phyloP scores from a whole-genome alignment of 352 stramenopile species.

The Phytophthora lateralis region DNA sequence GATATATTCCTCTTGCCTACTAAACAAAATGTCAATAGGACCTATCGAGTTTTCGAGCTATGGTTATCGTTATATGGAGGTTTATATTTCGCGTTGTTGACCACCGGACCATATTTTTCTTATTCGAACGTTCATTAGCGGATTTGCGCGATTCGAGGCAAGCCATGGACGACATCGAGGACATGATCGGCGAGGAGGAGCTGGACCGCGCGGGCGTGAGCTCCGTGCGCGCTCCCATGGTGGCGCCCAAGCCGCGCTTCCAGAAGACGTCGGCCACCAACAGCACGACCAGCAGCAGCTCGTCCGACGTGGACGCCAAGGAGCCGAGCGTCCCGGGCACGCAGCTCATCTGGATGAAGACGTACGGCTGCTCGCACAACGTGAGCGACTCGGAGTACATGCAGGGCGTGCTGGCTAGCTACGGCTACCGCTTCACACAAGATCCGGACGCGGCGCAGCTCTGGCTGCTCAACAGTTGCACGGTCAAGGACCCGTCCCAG shows the following conservation, averaged over 20 bases:
- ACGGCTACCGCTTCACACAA: constrained; percentile 90
- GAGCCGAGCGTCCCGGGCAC: constrained; percentile 58
- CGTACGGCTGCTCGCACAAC: constrained; percentile 94
- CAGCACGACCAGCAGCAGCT: constrained; percentile 26
- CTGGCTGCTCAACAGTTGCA: constrained; percentile 94
- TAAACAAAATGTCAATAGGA: too few species aligned
- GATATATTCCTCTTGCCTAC: neutral
- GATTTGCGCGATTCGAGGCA: constrained; percentile 9
- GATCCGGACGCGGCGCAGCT: constrained; percentile 79
- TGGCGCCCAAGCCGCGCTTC: constrained; percentile 61
- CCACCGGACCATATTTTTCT: constrained; percentile 21
- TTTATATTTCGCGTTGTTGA: neutral
- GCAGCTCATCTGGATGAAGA: constrained; percentile 87
- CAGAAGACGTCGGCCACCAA: constrained; percentile 23
- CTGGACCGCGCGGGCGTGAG: constrained; percentile 55
- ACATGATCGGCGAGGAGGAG: constrained; percentile 81
- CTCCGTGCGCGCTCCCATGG: constrained; percentile 56
- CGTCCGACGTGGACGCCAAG: constrained; percentile 21
- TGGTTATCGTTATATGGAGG: neutral
- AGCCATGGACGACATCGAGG: constrained; percentile 78
- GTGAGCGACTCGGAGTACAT: constrained; percentile 95
- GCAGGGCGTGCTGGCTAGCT: constrained; percentile 88
- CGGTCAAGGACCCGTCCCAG: constrained; percentile 93
- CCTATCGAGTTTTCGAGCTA: neutral
- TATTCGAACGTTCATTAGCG: constrained; percentile 15